Conservation (phyloP, 176 grass and related monocot genomes). For the Rhynchospora breviuscula region DNA sequence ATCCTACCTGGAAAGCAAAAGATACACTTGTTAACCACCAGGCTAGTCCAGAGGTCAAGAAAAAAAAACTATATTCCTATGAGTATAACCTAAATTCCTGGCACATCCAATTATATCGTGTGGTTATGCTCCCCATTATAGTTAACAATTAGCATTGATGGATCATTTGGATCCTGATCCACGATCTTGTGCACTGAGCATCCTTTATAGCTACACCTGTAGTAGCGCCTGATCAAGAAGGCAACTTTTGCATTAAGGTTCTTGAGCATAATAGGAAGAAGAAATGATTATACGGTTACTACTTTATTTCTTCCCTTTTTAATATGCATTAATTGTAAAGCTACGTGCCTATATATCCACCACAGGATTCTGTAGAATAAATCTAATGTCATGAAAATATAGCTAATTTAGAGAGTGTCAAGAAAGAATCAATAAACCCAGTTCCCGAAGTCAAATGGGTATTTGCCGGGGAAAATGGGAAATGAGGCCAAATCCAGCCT, state of each 20-base stretch:
- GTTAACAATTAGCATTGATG: conserved; percentile 19
- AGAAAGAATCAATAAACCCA: neutral
- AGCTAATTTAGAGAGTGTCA: neutral
- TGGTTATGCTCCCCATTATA: conserved; percentile 29
- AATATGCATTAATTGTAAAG: neutral
- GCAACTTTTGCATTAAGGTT: neutral
- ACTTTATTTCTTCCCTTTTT: neutral
- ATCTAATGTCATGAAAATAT: neutral
- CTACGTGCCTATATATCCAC: neutral
- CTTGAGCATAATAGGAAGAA: neutral
- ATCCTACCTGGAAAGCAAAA: neutral
- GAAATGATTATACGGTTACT: neutral
- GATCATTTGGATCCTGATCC: conserved; percentile 15
- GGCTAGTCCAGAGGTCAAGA: neutral
- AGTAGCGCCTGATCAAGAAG: conserved; percentile 19
- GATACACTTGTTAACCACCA: neutral
- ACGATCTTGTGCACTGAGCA: conserved; percentile 23
- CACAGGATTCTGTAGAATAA: neutral
- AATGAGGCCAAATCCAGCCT: neutral
- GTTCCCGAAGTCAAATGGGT: neutral
- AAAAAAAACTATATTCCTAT: neutral
- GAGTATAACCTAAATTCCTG: neutral
- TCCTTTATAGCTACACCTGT: conserved; percentile 15
- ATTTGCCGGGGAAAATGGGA: neutral
- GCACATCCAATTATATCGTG: neutral